phyloP scores from a whole-genome alignment of 2,329 filamentous ascomycete species.

The Colletotrichum lupini region DNA sequence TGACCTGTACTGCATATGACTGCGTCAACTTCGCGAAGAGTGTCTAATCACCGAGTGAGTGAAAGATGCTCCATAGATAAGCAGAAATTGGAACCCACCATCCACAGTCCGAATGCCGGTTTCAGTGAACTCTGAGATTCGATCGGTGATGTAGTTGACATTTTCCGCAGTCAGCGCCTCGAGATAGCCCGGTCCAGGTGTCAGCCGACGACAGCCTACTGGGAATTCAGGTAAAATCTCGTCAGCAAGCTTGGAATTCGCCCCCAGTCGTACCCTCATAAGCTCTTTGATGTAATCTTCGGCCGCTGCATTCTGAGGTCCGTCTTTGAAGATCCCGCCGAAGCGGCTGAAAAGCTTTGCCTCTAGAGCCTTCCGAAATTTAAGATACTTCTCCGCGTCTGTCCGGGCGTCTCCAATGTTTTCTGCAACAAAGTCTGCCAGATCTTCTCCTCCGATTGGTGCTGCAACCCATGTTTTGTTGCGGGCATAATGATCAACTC shows the following conservation, averaged over 20 bases:
- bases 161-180: background rate
- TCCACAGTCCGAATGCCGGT: background rate
- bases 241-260: background rate
- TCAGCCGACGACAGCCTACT: background rate
- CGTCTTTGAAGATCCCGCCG: background rate
- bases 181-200: background rate
- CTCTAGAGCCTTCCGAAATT: slow-evolving; percentile 67
- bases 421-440: slow-evolving; percentile 66
- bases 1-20: background rate
- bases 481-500: slow-evolving; percentile 72
- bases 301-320: background rate
- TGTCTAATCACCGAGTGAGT: background rate
- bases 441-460: slow-evolving; percentile 66
- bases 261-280: background rate
- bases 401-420: slow-evolving; percentile 61
- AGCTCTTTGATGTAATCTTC: background rate
- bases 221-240: background rate
- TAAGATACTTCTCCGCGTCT: slow-evolving; percentile 70
- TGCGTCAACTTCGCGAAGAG: background rate
- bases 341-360: slow-evolving; percentile 47
- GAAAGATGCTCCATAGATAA: background rate
- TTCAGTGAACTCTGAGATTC: background rate
- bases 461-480: slow-evolving; percentile 76
- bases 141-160: background rate
- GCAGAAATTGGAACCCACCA: background rate